Evolutionary conservation across 176 grass and related monocot species (phyloP), one percentile per base, ranked within the genome.

Genomic region (Thalia dealbata): DNA sequence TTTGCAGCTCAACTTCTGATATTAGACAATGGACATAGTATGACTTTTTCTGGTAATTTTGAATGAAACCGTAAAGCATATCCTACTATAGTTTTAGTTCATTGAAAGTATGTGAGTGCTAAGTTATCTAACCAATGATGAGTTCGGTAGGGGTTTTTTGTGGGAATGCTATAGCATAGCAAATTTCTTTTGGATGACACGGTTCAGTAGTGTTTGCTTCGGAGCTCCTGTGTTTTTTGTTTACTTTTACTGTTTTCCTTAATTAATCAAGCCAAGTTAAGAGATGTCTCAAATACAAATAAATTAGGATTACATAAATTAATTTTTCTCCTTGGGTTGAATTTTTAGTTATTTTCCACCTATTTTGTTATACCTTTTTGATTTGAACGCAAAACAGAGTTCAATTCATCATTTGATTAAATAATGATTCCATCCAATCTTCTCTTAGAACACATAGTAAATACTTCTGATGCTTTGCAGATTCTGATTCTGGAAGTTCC

Each of bases 401-500:
- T 63, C 25, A 21, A 32, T 55, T 75, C 13, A 63, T 63, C 21
- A 12, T 63, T 3, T 63, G 14, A 10, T 29, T 63, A 63, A 28
- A 28, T 29, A 27, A 28, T 63, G 24, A 28, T 27, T 7, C 61
- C 23, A 63, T 28, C 38, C 38, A 68, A 13, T 10, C 19, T 58
- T 44, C 44, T 68, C 19, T 43, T 68, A 13, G 30, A 45, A 14
- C 35, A 68, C 35, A 68, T 68, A 19, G 30, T 51, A 23, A 16
- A 71, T 18, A 59, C 14, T 81, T 16, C 77, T 50, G 68, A 48
- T 69, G 3, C 22, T 91, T 61, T 64, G 66, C 72, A 95, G 90
- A 84, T 81, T 99, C 95, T 16, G 95, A 88, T 52, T 95, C 95
- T 54, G 90, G 85, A 80, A 91, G 90, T 79, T 91, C 87, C 76